A percentile compares a stretch with the other conserved stretches of the same genome.
phyloP scores from a whole-genome alignment of 1,284 basidiomycete genomes.

The Puccinia horiana region DNA sequence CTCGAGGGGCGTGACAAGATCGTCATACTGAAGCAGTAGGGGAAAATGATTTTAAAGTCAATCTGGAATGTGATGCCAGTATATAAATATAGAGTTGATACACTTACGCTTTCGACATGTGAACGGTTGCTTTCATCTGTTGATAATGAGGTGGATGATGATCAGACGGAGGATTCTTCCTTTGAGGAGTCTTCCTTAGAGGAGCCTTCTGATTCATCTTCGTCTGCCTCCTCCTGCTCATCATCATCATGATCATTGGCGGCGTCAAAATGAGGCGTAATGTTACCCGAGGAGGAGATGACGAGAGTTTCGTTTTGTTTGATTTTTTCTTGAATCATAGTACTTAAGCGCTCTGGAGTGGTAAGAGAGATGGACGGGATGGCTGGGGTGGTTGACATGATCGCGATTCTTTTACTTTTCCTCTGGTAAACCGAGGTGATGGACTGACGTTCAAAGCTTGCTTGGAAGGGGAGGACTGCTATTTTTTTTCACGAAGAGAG shows the following conservation, averaged over 20 bases:
- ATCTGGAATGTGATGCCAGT: not conserved
- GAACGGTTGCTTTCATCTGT: not conserved
- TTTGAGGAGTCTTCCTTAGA: slow-evolving; percentile 10
- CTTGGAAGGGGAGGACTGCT: not conserved
- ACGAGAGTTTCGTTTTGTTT: not conserved
- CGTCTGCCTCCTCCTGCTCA: slow-evolving; percentile 6
- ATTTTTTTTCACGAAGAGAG: not conserved
- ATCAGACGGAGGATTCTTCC: slow-evolving; percentile 14
- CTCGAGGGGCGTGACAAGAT: slow-evolving; percentile 9
- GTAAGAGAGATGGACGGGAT: slow-evolving; percentile 2
- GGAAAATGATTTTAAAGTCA: not conserved
- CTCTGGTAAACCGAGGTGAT: not conserved
- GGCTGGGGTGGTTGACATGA: not conserved
- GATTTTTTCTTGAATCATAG: not conserved
- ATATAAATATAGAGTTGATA: not conserved
- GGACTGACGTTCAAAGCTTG: not conserved
- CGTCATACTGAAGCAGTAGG: slow-evolving; percentile 18
- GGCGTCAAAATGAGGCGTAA: not conserved
- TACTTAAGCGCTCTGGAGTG: not conserved
- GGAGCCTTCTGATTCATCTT: slow-evolving; percentile 1
- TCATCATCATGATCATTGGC: not conserved
- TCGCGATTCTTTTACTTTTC: not conserved
- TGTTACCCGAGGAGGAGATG: not conserved
- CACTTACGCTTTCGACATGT: slow-evolving; percentile 10
- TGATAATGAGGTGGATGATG: slow-evolving; percentile 23